Percentiles rank a stretch among this genome's conserved stretches.
These are phyloP conservation scores for Aspergillus ochraceus DNA, from an alignment of 2,329 filamentous ascomycete genomes.

Conservation along the genomic window DNA sequence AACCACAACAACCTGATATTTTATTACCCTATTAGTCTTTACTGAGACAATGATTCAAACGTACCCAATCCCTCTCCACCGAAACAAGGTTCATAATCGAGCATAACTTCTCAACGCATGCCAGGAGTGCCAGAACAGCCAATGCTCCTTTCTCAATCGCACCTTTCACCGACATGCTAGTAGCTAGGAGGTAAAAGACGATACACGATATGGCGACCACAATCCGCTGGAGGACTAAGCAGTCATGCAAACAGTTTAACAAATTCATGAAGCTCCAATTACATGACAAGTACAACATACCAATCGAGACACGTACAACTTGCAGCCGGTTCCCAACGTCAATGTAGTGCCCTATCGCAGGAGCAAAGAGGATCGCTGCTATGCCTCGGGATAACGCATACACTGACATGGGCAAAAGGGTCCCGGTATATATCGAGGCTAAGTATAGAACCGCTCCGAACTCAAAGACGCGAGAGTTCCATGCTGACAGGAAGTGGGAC, in stretches of 20 bases:
- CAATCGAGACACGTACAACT: conserved; percentile 54
- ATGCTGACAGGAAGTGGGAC: conserved; percentile 63
- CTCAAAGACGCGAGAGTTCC: conserved; percentile 66
- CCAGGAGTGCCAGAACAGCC: conserved; percentile 46
- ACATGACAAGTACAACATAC: conserved; percentile 15
- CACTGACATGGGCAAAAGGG: conserved; percentile 64
- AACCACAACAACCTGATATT: background rate
- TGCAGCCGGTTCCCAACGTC: conserved; percentile 55
- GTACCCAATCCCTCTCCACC: conserved; percentile 69
- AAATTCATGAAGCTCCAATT: no score
- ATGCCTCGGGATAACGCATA: conserved; percentile 65
- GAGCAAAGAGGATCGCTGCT: conserved; percentile 60
- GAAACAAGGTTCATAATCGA: conserved; percentile 66
- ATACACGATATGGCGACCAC: conserved; percentile 51
- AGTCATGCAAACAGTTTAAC: background rate
- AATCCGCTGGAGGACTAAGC: conserved; percentile 24
- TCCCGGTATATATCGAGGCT: conserved; percentile 56
- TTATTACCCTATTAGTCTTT: background rate
- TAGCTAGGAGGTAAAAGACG: conserved; percentile 43
- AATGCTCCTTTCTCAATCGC: conserved; percentile 5
- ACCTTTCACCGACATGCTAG: background rate
- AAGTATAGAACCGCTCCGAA: conserved; percentile 63
- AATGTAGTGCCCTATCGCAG: conserved; percentile 59
- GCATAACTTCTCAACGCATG: conserved; percentile 68
- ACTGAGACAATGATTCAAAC: background rate